Evolutionary conservation across 2,329 filamentous ascomycete species (phyloP).

Genomic region (Rhinocladiella mackenziei): DNA sequence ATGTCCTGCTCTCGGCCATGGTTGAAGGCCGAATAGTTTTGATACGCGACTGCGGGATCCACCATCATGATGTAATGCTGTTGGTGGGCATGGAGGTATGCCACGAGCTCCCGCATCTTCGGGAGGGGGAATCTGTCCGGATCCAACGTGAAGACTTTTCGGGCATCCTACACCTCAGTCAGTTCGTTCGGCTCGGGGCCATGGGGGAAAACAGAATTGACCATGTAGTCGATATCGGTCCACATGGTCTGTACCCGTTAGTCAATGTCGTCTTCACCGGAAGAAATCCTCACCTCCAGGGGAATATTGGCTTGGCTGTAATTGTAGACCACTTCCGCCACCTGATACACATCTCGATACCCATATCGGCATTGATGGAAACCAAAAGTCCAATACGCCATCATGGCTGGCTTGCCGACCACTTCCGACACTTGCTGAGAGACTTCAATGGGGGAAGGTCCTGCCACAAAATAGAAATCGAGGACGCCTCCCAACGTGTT

Average conservation of each 20-base stretch:
- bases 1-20: slow-evolving; percentile 58
- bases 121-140: slow-evolving; percentile 38
- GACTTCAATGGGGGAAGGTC: slow-evolving; percentile 56
- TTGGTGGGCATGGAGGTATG: slow-evolving; percentile 61
- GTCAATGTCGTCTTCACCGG: neutral
- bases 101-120: slow-evolving; percentile 60
- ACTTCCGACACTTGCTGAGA: slow-evolving; percentile 58
- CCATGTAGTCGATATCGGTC: slow-evolving; percentile 34
- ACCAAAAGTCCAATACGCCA: slow-evolving; percentile 62
- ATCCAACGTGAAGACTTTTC: slow-evolving; percentile 37
- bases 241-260: slow-evolving; percentile 37
- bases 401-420: slow-evolving; percentile 56
- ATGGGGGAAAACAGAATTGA: neutral
- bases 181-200: slow-evolving; percentile 14
- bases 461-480: slow-evolving; percentile 65
- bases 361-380: slow-evolving; percentile 62
- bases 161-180: slow-evolving; percentile 3
- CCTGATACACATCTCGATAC: slow-evolving; percentile 49
- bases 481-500: slow-evolving; percentile 72
- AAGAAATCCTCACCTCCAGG: slow-evolving; percentile 24
- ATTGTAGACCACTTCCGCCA: slow-evolving; percentile 44
- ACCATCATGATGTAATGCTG: slow-evolving; percentile 77
- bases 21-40: slow-evolving; percentile 55
- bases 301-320: slow-evolving; percentile 42
- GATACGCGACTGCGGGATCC: slow-evolving; percentile 52